Percentiles rank a stretch among this genome's conserved stretches.
Evolutionary conservation across 345 rosid genomes (phyloP).

Genomic region (Populus nigra): DNA sequence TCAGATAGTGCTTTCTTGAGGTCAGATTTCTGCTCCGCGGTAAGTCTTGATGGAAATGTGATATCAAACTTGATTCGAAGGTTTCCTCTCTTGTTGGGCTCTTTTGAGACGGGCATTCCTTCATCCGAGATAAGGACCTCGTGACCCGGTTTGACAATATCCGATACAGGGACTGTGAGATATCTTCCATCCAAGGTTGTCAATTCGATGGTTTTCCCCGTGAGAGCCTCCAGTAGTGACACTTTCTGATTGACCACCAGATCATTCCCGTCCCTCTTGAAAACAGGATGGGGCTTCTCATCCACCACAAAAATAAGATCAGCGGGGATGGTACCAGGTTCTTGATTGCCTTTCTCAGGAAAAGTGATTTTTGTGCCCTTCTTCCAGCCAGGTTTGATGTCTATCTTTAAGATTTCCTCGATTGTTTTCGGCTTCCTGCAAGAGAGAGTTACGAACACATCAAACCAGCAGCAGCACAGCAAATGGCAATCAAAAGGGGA

Average conservation of each 20-base stretch:
- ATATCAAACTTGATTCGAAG: constrained; percentile 58
- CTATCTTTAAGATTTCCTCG: constrained; percentile 56
- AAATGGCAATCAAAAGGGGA: neutral
- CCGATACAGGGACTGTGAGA: constrained; percentile 42
- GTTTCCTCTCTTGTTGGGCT: constrained; percentile 53
- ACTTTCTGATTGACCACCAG: constrained; percentile 32
- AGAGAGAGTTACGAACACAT: neutral
- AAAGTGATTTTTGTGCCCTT: constrained; percentile 39
- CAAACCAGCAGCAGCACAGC: neutral
- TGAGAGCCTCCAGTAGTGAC: constrained; percentile 56
- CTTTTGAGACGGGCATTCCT: constrained; percentile 66
- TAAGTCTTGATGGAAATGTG: constrained; percentile 50
- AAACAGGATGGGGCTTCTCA: constrained; percentile 59
- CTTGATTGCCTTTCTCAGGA: constrained; percentile 37
- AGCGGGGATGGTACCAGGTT: constrained; percentile 24
- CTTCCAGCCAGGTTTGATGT: constrained; percentile 36
- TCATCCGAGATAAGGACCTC: constrained; percentile 52
- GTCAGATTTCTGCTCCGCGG: constrained; percentile 31
- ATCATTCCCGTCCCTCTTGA: constrained; percentile 59
- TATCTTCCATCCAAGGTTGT: constrained; percentile 57
- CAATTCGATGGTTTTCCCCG: constrained; percentile 48
- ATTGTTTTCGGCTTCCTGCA: constrained; percentile 54
- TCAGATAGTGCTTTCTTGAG: constrained; percentile 23
- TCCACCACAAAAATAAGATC: constrained; percentile 44
- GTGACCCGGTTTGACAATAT: constrained; percentile 49